Evolutionary conservation across 2,329 filamentous ascomycete genomes (phyloP).

Genomic region (Venturia carpophila): DNA sequence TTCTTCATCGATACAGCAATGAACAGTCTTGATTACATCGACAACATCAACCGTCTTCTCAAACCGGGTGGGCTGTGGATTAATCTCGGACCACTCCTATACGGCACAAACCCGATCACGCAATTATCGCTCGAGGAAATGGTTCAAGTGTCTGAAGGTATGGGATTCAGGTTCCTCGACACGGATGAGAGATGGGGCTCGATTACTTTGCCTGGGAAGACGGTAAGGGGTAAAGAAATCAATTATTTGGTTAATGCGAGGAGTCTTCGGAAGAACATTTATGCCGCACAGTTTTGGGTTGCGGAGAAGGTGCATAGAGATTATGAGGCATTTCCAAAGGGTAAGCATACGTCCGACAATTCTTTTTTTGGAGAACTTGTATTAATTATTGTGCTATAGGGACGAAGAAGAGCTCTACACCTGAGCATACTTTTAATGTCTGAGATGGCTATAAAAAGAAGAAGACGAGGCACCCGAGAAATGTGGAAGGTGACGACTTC

Average conservation of each 20-base stretch:
- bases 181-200: constrained; percentile 11
- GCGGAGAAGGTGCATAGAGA: constrained; percentile 15
- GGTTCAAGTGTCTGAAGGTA: constrained; percentile 12
- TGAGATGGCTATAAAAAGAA: background rate
- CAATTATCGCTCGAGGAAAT: constrained; percentile 17
- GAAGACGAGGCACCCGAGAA: too few relatives aligned
- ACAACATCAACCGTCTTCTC: constrained; percentile 15
- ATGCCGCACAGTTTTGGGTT: constrained; percentile 15
- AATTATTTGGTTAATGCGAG: constrained; percentile 13
- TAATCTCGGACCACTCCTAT: constrained; percentile 16
- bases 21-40: constrained; percentile 17
- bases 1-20: constrained; percentile 19
- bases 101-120: constrained; percentile 3
- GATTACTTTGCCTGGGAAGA: constrained; percentile 14
- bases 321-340: constrained; percentile 5
- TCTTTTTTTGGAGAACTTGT: too few relatives aligned
- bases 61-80: constrained; percentile 18
- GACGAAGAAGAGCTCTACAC: constrained; percentile 3
- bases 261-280: constrained; percentile 12
- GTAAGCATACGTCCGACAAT: background rate
- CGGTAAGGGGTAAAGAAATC: constrained; percentile 4
- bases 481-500: background rate
- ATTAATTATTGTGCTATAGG: background rate
- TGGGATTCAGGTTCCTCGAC: constrained; percentile 18
- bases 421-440: background rate